Evolutionary conservation across 1,139 yeast genomes (phyloP).

Genomic region (Yamadazyma conglobata): DNA sequence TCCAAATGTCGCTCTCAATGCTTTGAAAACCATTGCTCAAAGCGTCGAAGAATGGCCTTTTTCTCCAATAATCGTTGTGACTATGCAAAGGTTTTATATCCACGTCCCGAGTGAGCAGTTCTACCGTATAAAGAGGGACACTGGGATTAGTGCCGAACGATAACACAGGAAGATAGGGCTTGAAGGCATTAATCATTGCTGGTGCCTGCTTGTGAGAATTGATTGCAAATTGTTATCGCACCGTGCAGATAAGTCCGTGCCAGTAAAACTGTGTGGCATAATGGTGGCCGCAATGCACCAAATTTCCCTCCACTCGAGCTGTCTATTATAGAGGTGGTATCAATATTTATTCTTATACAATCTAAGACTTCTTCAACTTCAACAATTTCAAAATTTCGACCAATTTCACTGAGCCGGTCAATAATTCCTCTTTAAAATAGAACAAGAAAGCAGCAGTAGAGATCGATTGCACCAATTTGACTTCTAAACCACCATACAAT

Average conservation of each 20-base stretch:
- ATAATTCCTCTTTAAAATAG: slow-evolving; percentile 84
- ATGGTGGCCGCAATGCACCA: too few relatives aligned
- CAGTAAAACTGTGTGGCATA: too few relatives aligned
- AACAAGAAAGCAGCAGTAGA: slow-evolving; percentile 87
- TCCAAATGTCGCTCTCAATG: slow-evolving; percentile 74
- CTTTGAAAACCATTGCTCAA: slow-evolving; percentile 55
- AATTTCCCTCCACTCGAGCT: too few relatives aligned
- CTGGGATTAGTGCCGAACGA: not conserved
- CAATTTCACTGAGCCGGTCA: slow-evolving; percentile 46
- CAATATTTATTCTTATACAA: too few relatives aligned
- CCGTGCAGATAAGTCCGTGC: too few relatives aligned
- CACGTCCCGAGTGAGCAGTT: slow-evolving; percentile 47
- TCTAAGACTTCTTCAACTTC: slow-evolving; percentile 10
- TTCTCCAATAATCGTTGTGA: slow-evolving; percentile 76
- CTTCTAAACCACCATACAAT: slow-evolving; percentile 75
- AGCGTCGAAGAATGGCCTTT: slow-evolving; percentile 60
- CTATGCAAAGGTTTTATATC: slow-evolving; percentile 56
- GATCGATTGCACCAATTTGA: slow-evolving; percentile 80
- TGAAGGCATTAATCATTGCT: slow-evolving; percentile 15
- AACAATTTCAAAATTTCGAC: slow-evolving; percentile 36
- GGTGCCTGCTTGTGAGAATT: too few relatives aligned
- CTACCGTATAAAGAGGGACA: slow-evolving; percentile 17
- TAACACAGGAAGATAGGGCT: slow-evolving; percentile 8
- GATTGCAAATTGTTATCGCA: too few relatives aligned
- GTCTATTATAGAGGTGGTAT: not conserved